Evolutionary conservation across 2,329 filamentous ascomycete genomes (phyloP).

Genomic region (Penicillium glabrum): DNA sequence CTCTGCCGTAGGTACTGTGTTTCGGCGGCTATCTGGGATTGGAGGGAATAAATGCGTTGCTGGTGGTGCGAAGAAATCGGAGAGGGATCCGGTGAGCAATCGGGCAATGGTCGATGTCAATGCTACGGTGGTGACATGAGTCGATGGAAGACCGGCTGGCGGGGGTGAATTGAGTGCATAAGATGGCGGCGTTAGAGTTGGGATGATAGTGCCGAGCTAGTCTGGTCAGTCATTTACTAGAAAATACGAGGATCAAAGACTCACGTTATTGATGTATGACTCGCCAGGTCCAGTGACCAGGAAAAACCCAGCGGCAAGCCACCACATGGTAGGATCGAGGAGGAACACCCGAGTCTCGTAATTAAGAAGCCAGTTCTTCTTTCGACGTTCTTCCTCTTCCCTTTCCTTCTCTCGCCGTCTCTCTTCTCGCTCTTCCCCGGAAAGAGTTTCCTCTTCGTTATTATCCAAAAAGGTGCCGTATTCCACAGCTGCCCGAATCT

Average conservation of each 20-base stretch:
- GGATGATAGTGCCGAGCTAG: conserved; percentile 81
- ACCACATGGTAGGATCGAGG: conserved; percentile 92
- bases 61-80: conserved; percentile 77
- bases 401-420: conserved; percentile 43
- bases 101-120: conserved; percentile 87
- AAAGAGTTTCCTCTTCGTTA: conserved; percentile 38
- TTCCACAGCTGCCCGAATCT: conserved; percentile 40
- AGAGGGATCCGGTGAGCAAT: conserved; percentile 83
- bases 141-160: conserved; percentile 66
- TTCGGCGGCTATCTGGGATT: conserved; percentile 39
- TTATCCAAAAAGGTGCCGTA: conserved; percentile 45
- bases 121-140: conserved; percentile 90
- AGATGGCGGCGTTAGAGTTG: conserved; percentile 71
- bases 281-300: conserved; percentile 94
- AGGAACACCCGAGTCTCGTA: conserved; percentile 86
- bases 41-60: conserved; percentile 61
- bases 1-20: conserved; percentile 27
- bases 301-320: conserved; percentile 85
- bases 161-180: conserved; percentile 48
- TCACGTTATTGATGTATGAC: conserved; percentile 88
- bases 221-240: background rate
- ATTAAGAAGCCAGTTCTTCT: conserved; percentile 89
- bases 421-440: conserved; percentile 44
- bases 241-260: conserved; percentile 7
- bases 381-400: conserved; percentile 60